phyloP scores from a whole-genome alignment of 2,329 filamentous ascomycete genomes.

The Madurella mycetomatis region DNA sequence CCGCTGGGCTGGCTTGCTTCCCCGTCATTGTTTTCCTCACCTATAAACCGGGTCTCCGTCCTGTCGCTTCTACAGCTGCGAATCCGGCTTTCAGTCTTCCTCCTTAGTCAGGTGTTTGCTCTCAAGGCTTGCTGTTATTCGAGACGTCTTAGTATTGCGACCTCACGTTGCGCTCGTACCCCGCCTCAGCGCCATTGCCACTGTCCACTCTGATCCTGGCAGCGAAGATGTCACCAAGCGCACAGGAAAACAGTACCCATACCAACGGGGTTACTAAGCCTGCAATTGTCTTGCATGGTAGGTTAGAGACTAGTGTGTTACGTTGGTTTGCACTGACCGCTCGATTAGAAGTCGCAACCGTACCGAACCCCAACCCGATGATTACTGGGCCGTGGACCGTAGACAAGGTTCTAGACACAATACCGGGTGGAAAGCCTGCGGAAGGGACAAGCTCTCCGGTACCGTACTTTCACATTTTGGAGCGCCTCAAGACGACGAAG shows the following conservation, averaged over 20 bases:
- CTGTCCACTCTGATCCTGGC: too few species aligned
- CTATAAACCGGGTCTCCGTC: too few species aligned
- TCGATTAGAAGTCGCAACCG: slow-evolving; percentile 23
- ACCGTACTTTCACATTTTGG: slow-evolving; percentile 90
- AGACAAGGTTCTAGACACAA: slow-evolving; percentile 59
- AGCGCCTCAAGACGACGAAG: slow-evolving; percentile 92
- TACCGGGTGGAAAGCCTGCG: slow-evolving; percentile 54
- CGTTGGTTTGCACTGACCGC: neutral
- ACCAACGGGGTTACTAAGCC: neutral
- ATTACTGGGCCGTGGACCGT: slow-evolving; percentile 51
- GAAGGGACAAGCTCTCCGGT: slow-evolving; percentile 68
- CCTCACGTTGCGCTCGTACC: too few species aligned
- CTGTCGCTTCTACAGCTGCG: too few species aligned
- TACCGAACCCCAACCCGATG: slow-evolving; percentile 36
- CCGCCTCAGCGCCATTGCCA: too few species aligned
- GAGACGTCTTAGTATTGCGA: too few species aligned
- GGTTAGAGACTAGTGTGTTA: neutral
- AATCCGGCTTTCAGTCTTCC: too few species aligned
- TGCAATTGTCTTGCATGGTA: neutral
- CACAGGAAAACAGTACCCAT: slow-evolving; percentile 4
- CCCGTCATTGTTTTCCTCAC: too few species aligned
- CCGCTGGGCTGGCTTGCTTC: neutral
- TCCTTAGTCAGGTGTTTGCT: too few species aligned
- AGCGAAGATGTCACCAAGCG: slow-evolving; percentile 13
- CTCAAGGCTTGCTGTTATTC: too few species aligned